A percentile compares a stretch with the other conserved stretches of the same genome.
Conservation (phyloP, 202 grass and related monocot species). For the Panicum virgatum region DNA sequence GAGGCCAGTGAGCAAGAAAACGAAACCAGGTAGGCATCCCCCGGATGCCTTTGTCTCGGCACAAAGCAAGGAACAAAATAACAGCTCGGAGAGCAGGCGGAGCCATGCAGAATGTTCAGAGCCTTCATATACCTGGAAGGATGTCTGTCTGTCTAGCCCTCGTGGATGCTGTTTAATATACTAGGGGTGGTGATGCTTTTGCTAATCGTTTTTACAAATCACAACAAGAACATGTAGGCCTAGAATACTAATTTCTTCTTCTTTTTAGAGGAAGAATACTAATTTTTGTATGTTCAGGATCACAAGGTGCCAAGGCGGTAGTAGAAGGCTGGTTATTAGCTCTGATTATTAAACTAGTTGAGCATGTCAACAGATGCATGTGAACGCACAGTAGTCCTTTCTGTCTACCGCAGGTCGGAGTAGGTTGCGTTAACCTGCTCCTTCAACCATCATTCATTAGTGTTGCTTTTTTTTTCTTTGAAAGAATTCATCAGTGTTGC, state of each 20-base stretch:
- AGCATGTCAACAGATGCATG: constrained; percentile 37
- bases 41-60: constrained; percentile 30
- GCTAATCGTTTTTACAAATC: constrained; percentile 2
- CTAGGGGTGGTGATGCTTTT: too few relatives aligned
- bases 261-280: too few relatives aligned
- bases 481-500: not conserved
- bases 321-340: constrained; percentile 14
- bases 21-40: constrained; percentile 28
- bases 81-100: constrained; percentile 24
- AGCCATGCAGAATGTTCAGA: constrained; percentile 42
- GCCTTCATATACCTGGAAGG: constrained; percentile 36
- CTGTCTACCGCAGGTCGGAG: not conserved
- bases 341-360: constrained; percentile 12
- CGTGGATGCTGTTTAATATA: not conserved
- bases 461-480: not conserved
- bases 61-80: constrained; percentile 39
- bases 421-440: constrained; percentile 20
- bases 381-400: constrained; percentile 41
- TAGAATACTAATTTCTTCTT: constrained; percentile 20
- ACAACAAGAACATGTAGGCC: not conserved
- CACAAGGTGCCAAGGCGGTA: constrained; percentile 6
- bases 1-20: not conserved
- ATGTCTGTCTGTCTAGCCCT: constrained; percentile 48
- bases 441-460: not conserved
- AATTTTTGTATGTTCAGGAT: not conserved